Base-by-base conservation (phyloP, 2,329 filamentous ascomycete species). In the Diaporthe eres region DNA sequence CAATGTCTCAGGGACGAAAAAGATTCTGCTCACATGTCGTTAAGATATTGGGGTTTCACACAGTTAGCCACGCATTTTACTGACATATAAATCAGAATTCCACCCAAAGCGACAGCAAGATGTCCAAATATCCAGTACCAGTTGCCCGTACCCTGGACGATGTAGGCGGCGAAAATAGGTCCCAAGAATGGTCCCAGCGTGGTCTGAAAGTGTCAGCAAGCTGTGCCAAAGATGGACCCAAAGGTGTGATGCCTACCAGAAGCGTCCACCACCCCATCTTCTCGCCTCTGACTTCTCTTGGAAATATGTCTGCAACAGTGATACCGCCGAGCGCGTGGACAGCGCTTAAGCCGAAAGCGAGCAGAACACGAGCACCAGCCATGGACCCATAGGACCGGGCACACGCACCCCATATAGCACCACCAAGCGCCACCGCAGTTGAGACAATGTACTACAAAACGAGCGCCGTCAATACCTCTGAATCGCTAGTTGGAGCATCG, bases 201-300 rank as follows among this genome's bases (percentile, higher is more conserved):
- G 1, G 61, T 67, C 61, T 67, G 6, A n/a, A n/a, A n/a, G n/a
- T n/a, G n/a, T n/a, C n/a, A n/a, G n/a, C n/a, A n/a, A n/a, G n/a
- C n/a, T n/a, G n/a, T n/a, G n/a, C n/a, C n/a, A n/a, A n/a, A n/a
- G n/a, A n/a, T n/a, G n/a, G n/a, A n/a, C n/a, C n/a, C n/a, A n/a
- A n/a, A n/a, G n/a, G n/a, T n/a, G n/a, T n/a, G n/a, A n/a, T n/a
- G n/a, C n/a, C n/a, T n/a, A n/a, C n/a, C n/a, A n/a, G n/a, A n/a
- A n/a, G n/a, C n/a, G 61, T 67, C 61, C 61, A 67, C 42, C 44
- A 67, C 17, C 61, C 61, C 28, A 67, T 67, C 12, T 67, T 49
- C 6, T 67, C 44, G 4, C 42, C 61, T 49, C 61, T n/a, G 4
- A 67, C 42, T 1, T 34, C 44, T 12, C 1, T 37, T 8, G 44